Conservation (phyloP, 1,284 basidiomycete species). For the Coniferiporia weirii region DNA sequence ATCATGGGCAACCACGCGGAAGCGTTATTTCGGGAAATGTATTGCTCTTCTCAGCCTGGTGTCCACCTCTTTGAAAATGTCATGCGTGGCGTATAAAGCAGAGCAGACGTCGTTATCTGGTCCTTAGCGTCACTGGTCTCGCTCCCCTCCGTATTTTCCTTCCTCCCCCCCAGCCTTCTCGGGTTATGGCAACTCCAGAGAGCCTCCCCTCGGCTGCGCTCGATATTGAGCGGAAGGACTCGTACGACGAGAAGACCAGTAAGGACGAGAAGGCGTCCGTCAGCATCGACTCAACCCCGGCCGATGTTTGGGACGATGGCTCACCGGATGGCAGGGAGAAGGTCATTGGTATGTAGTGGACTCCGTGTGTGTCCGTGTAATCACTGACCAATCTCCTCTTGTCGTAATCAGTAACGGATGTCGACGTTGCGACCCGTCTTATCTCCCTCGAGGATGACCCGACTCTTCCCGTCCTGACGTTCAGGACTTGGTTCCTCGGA, state of each 20-base stretch:
- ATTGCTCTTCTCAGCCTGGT: too few relatives aligned
- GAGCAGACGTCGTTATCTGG: too few relatives aligned
- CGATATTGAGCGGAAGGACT: conserved; percentile 3
- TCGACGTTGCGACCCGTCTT: conserved; percentile 44
- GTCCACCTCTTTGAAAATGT: too few relatives aligned
- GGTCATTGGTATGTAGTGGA: conserved; percentile 30
- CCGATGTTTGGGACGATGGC: conserved; percentile 13
- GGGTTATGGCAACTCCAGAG: too few relatives aligned
- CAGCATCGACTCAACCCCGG: conserved; percentile 1
- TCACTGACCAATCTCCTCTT: conserved; percentile 7
- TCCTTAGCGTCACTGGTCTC: too few relatives aligned
- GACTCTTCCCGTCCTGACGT: conserved; percentile 42
- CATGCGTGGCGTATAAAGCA: too few relatives aligned
- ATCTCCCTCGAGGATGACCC: conserved; percentile 58
- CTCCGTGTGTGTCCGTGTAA: neutral
- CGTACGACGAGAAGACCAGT: conserved; percentile 11
- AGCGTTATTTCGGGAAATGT: too few relatives aligned
- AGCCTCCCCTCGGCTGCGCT: too few relatives aligned
- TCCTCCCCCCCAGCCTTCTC: too few relatives aligned
- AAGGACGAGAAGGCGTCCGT: conserved; percentile 4
- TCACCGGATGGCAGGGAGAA: conserved; percentile 33
- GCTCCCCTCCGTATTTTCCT: too few relatives aligned
- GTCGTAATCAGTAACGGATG: conserved; percentile 33
- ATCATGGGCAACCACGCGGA: too few relatives aligned
- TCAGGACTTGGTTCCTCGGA: conserved; percentile 45